Evolutionary conservation across 352 stramenopile species (phyloP).

Genomic region (Lagenidium sp.): DNA sequence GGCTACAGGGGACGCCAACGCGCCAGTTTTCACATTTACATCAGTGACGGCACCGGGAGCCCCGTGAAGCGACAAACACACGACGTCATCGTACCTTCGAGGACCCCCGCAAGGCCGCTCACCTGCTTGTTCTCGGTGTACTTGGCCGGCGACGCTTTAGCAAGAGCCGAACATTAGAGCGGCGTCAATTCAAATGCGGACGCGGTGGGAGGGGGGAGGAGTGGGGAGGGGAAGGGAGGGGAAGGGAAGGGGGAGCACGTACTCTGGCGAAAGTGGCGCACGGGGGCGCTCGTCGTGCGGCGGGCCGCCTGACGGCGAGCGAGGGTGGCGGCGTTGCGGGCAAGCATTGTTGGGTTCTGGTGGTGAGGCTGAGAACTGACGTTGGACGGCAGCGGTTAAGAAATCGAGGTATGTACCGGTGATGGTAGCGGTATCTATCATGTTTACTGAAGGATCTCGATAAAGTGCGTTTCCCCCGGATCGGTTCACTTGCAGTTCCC

Average conservation of each 20-base stretch:
- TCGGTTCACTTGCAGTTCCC: no score
- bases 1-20: no score
- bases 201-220: not conserved
- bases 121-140: slow-evolving; percentile 78
- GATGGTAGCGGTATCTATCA: no score
- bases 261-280: slow-evolving; percentile 77
- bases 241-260: slow-evolving; percentile 6
- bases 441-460: no score
- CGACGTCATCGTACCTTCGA: slow-evolving; percentile 58
- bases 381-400: no score
- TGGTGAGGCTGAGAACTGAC: no score
- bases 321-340: slow-evolving; percentile 14
- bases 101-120: slow-evolving; percentile 43
- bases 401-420: no score
- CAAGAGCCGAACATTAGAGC: slow-evolving; percentile 5
- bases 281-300: slow-evolving; percentile 18
- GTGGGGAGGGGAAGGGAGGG: not conserved
- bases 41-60: not conserved
- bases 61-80: not conserved
- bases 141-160: slow-evolving; percentile 42
- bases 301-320: slow-evolving; percentile 9
- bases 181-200: not conserved
- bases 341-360: slow-evolving; percentile 9
- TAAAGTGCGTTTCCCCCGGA: no score
- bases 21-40: not conserved